Conservation (phyloP, 441 rosid genomes). For the Erodium texanum region DNA sequence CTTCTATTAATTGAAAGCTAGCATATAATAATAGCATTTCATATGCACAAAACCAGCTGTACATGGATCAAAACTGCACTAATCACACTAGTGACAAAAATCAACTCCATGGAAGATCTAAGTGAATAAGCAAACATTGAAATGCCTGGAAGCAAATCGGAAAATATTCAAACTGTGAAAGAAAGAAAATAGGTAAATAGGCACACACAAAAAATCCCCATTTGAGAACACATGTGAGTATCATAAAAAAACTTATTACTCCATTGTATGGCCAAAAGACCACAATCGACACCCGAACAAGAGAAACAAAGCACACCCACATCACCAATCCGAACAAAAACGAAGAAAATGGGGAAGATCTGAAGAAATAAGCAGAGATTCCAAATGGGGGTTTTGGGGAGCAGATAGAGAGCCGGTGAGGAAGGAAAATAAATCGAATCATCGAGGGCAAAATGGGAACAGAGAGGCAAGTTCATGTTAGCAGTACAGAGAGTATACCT, state of each 20-base stretch:
- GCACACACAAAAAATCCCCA: not conserved
- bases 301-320: conserved; percentile 14
- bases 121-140: not conserved
- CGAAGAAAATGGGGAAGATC: conserved; percentile 36
- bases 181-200: not conserved
- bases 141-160: not conserved
- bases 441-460: not conserved
- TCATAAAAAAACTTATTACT: not conserved
- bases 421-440: not conserved
- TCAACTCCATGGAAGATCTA: conserved; percentile 2
- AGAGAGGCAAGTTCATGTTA: conserved; percentile 9
- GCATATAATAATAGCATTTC: not conserved
- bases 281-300: conserved; percentile 11
- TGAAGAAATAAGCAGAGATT: conserved; percentile 17
- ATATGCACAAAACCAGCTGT: not conserved
- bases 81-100: not conserved
- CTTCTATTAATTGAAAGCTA: not conserved
- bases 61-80: not conserved
- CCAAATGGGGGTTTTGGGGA: conserved; percentile 23
- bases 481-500: not conserved
- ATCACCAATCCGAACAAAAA: conserved; percentile 12
- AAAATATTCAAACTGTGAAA: not conserved
- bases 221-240: not conserved
- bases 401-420: no score
- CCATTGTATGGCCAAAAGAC: not conserved